Evolutionary conservation across 768 basidiomycete species (phyloP).

Genomic region (Tylopilus sp.): DNA sequence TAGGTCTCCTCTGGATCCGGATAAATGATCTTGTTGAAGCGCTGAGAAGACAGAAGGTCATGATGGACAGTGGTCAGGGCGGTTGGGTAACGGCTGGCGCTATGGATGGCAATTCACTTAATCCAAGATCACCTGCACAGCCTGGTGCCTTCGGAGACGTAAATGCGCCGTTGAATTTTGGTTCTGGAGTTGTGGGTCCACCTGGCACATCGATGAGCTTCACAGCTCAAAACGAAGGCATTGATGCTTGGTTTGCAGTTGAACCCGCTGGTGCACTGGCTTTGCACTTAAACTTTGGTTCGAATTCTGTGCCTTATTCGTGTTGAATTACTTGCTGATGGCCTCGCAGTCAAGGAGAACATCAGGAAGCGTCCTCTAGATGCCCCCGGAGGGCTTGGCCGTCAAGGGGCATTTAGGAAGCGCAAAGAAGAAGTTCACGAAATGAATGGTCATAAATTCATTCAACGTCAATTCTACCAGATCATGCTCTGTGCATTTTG

Average conservation of each 20-base stretch:
- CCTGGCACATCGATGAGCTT: constrained; percentile 27
- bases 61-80: constrained; percentile 79
- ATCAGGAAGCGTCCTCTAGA: constrained; percentile 95
- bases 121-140: constrained; percentile 47
- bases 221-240: constrained; percentile 58
- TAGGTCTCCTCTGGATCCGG: constrained; percentile 92
- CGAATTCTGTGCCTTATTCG: constrained; percentile 32
- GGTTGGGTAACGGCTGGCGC: constrained; percentile 96
- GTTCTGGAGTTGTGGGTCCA: constrained; percentile 27
- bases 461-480: constrained; percentile 97
- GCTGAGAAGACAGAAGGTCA: constrained; percentile 86
- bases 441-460: constrained; percentile 99
- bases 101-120: constrained; percentile 62
- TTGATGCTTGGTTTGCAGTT: constrained; percentile 96
- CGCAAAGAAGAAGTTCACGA: constrained; percentile 98
- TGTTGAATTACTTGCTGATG: neutral
- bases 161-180: constrained; percentile 39
- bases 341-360: constrained; percentile 86
- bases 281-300: constrained; percentile 88
- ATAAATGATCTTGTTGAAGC: constrained; percentile 94
- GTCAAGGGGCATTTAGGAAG: constrained; percentile 96
- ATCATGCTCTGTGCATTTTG: constrained; percentile 98
- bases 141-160: constrained; percentile 46
- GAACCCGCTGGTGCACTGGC: constrained; percentile 95
- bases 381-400: constrained; percentile 85